Conservation (phyloP, 208 protist genomes). For the Crithidia acanthocephali region DNA sequence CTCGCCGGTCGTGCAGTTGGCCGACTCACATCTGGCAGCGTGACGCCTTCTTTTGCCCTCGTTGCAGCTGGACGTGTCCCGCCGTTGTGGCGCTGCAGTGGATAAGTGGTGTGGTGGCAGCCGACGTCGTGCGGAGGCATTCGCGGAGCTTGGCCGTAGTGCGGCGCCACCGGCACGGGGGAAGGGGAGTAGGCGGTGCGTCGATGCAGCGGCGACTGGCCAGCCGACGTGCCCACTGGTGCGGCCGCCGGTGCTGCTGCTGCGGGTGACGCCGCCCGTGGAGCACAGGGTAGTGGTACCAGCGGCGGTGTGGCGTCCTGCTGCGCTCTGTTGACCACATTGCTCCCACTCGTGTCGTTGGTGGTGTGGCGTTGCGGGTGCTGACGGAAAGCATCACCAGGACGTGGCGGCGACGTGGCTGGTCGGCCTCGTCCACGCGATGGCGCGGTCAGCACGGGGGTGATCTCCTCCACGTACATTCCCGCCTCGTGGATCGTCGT, state of each 20-base stretch:
- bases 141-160: too few relatives aligned
- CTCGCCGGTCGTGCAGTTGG: neutral
- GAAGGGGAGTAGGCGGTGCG: neutral
- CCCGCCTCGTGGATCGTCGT: neutral
- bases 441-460: constrained; percentile 11
- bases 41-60: neutral
- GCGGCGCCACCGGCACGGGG: constrained; percentile 13
- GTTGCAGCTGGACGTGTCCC: neutral
- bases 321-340: neutral
- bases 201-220: neutral
- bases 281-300: neutral
- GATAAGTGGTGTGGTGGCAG: neutral
- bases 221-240: neutral
- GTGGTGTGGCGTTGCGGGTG: neutral
- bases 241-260: neutral
- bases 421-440: neutral
- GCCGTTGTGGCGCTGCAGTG: neutral
- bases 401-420: neutral
- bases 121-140: neutral
- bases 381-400: neutral
- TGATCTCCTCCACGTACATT: constrained; percentile 8
- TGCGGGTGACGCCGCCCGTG: neutral
- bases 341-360: neutral
- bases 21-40: neutral
- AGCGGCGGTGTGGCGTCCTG: neutral